Evolutionary conservation across 2,329 filamentous ascomycete genomes (phyloP), one percentile per base, ranked within the genome.

Genomic region (Whalleya microplaca): DNA sequence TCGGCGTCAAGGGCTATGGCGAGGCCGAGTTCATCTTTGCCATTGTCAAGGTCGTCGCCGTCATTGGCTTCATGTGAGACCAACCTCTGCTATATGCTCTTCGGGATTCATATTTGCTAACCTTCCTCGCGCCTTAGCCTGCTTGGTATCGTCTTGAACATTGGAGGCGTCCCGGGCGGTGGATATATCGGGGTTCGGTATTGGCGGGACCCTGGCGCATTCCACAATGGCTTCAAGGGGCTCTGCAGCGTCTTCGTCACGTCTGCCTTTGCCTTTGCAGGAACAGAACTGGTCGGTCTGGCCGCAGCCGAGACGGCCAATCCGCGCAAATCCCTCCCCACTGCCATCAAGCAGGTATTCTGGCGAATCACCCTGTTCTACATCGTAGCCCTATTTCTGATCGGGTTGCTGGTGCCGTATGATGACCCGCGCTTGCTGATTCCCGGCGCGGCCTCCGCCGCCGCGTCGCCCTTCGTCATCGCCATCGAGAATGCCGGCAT

Each of bases 331-430:
- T 90, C 89, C 1, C 80, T 97, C 0, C 93, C 93, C 0, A 92
- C 87, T 0, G 93, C 93, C 12, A 86, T 96, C 67, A 96, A 96
- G 76, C 92, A 96, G 72, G 92, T 96, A 20, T 96, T 96, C 74
- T 97, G 93, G 92, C 88, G 93, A 68, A 96, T 96, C 69, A 86
- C 87, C 2, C 81, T 96, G 54, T 97, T 97, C 78, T 97, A 96
- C 76, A 82, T 97, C 48, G 86, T 96, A 32, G 90, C 90, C 0
- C 81, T 97, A 10, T 85, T 86, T 3, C 78, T 97, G 3, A 86
- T 97, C 55, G 92, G 94, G 21, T 81, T 96, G 0, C 80, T 96
- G 2, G 91, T 97, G 0, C 89, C 88, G 0, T 93, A 89, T 71
- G 76, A 84, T 66, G 84, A 96, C 59, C 53, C 69, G 0, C 78